Evolutionary conservation across 257 asterid species (phyloP).

Genomic region (Paraleonurus japonicus): DNA sequence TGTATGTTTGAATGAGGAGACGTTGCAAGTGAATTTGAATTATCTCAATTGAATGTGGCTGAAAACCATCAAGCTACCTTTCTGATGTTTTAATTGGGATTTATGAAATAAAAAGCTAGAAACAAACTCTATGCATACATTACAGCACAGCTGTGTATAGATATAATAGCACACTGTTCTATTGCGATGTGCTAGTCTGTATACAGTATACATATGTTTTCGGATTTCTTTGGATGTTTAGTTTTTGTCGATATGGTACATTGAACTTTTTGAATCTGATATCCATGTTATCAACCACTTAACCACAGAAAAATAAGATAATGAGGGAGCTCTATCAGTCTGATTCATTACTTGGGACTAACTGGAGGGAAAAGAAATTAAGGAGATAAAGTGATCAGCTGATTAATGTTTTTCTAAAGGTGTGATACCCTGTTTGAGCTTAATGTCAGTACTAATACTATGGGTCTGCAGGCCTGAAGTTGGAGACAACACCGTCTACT

Average conservation of each 20-base stretch:
- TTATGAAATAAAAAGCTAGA: background rate
- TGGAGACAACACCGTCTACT: background rate
- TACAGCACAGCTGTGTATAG: background rate
- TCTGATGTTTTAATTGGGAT: background rate
- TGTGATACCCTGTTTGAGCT: background rate
- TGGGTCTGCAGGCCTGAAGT: slow-evolving; percentile 21
- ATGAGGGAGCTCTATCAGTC: background rate
- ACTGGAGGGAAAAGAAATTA: background rate
- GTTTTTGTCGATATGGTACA: background rate
- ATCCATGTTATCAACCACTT: background rate
- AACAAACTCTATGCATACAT: background rate
- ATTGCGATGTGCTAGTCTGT: background rate
- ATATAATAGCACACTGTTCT: background rate
- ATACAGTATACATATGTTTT: background rate
- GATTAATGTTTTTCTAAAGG: background rate
- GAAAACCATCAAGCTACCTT: background rate
- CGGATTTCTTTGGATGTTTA: background rate
- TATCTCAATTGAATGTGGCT: background rate
- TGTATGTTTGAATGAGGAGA: background rate
- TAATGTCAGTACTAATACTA: slow-evolving; percentile 5
- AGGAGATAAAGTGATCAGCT: background rate
- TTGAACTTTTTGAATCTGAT: background rate
- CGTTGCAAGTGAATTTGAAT: background rate
- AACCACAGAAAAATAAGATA: background rate
- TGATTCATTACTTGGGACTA: background rate